phyloP scores from a whole-genome alignment of 805 yeast genomes.

The Metschnikowia aberdeeniae region DNA sequence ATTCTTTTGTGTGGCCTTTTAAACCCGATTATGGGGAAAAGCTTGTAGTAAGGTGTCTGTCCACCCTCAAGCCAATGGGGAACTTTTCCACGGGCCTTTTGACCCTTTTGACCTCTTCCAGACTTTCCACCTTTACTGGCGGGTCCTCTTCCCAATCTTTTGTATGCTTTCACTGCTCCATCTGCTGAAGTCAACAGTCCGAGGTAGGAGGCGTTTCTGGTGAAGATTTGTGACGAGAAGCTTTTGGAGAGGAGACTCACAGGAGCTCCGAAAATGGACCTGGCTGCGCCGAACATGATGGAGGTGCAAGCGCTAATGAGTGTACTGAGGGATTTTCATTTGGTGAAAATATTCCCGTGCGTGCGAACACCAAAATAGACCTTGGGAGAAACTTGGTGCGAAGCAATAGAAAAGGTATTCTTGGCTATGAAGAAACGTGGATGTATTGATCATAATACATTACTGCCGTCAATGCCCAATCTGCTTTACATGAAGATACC shows the following conservation, averaged over 20 bases:
- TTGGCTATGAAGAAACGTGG: too few relatives aligned
- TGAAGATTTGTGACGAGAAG: background rate
- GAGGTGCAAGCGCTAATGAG: background rate
- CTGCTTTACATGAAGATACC: too few relatives aligned
- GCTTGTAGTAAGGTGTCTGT: slow-evolving; percentile 84
- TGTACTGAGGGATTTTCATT: slow-evolving; percentile 3
- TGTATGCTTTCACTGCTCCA: slow-evolving; percentile 56
- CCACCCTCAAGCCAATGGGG: slow-evolving; percentile 98
- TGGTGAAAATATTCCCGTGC: background rate
- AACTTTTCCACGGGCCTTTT: slow-evolving; percentile 88
- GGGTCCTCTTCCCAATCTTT: slow-evolving; percentile 94
- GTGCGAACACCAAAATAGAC: background rate
- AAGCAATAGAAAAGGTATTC: too few relatives aligned
- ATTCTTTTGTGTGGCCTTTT: slow-evolving; percentile 56
- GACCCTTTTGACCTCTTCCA: slow-evolving; percentile 98
- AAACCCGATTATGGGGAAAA: slow-evolving; percentile 88
- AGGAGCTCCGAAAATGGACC: slow-evolving; percentile 2
- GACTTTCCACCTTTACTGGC: slow-evolving; percentile 92
- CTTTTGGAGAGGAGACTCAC: slow-evolving; percentile 2
- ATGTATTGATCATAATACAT: too few relatives aligned
- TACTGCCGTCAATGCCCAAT: too few relatives aligned
- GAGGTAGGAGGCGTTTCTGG: slow-evolving; percentile 45
- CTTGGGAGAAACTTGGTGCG: background rate
- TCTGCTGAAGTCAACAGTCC: slow-evolving; percentile 56
- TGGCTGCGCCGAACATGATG: slow-evolving; percentile 4